These are phyloP conservation scores for Amoebophrya sp. DNA, from an alignment of 169 alveolate genomes.

Conservation along the genomic window DNA sequence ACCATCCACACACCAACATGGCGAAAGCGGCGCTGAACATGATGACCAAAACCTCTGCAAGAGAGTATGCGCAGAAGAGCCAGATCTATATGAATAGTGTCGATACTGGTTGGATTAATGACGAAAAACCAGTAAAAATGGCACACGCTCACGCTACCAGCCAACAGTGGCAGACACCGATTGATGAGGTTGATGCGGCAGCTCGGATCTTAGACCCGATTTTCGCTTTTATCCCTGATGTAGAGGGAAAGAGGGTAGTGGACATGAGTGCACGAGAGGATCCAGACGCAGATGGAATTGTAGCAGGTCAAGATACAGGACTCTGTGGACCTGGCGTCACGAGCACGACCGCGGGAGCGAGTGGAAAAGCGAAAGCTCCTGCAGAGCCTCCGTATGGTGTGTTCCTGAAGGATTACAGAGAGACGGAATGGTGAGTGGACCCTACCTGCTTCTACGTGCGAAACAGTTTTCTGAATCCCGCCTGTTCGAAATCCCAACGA, in stretches of 20 bases:
- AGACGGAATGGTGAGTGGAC: neutral
- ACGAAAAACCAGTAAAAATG: constrained; percentile 40
- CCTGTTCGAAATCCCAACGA: no score
- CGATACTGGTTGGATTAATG: constrained; percentile 50
- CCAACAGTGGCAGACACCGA: constrained; percentile 41
- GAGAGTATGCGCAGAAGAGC: constrained; percentile 50
- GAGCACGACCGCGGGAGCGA: no score
- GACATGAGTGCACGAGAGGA: neutral
- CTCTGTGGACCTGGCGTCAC: no score
- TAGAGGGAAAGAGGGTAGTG: neutral
- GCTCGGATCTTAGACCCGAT: constrained; percentile 46
- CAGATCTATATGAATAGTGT: constrained; percentile 44
- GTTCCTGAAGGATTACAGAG: neutral
- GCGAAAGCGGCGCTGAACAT: constrained; percentile 71
- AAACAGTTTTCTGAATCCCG: no score
- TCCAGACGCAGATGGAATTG: no score
- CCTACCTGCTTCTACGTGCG: no score
- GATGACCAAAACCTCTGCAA: constrained; percentile 66
- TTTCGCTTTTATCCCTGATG: neutral
- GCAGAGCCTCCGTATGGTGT: neutral
- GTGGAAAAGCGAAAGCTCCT: no score
- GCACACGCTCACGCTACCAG: constrained; percentile 35
- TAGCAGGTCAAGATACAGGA: no score
- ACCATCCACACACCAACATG: constrained; percentile 74
- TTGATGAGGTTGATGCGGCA: constrained; percentile 46